Evolutionary conservation across 202 grass and related monocot genomes (phyloP), one percentile per base, ranked within the genome.

Genomic region (Zoysia matrella): DNA sequence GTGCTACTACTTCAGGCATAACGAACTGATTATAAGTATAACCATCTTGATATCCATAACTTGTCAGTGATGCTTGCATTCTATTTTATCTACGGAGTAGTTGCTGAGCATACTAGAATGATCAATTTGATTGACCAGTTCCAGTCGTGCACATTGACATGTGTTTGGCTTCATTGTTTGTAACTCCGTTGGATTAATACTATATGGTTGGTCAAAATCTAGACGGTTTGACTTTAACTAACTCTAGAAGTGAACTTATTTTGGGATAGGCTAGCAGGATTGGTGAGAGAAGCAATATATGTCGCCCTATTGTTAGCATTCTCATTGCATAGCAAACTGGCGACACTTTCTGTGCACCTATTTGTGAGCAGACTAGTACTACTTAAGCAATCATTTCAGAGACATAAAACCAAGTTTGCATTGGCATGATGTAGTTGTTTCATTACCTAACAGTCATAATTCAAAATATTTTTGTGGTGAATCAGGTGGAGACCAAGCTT

Each of bases 401-500:
- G 30, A 36, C 30, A 36, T 36, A 36, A 36, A 6, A 60, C 61
- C 54, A 54, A 53, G 45, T 65, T 30, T 84, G 46, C 40, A 56
- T 75, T 65, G 12, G 7, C 64, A 52, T 89, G 41, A 11, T 57
- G 2, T 63, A 49, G 52, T 40, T 44, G 3, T n/a, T 72, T 36
- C 4, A 61, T 47, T 64, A 42, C 9, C 60, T 45, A 80, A 60
- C 30, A 73, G 10, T 47, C 80, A 2, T 47, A 16, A 4, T 60
- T 77, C 10, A 15, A 39, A 71, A 82, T 42, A 36, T 77, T 43
- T 89, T 75, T 43, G 2, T 1, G 63, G 48, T 67, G 30, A 65
- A 88, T 87, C 78, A 98, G 92, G 92, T 91, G 42, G 96, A 98
- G 89, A 90, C 92, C 60, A 98, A 98, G 81, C 95, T 98, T 91